Evolutionary conservation across 805 yeast genomes (phyloP).

Genomic region (Candida insectorum): DNA sequence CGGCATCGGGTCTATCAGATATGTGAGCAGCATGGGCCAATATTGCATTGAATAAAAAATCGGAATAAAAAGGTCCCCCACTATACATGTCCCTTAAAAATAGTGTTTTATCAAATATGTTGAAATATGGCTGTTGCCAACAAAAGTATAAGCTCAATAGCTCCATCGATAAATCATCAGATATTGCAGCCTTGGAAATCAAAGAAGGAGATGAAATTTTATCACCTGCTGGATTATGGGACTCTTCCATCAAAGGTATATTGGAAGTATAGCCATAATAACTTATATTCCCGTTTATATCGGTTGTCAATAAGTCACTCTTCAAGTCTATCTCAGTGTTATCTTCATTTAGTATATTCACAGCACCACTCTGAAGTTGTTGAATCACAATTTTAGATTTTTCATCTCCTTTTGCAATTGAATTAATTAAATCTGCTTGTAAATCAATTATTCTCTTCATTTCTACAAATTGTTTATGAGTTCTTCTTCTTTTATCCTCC

Average conservation of each 20-base stretch:
- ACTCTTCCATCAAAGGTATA: slow-evolving; percentile 3
- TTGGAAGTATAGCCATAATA: slow-evolving; percentile 12
- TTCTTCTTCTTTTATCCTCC: slow-evolving; percentile 4
- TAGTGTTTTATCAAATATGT: slow-evolving; percentile 7
- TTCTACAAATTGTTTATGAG: slow-evolving; percentile 3
- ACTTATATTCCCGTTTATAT: slow-evolving; percentile 9
- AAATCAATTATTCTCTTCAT: slow-evolving; percentile 2
- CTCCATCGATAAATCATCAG: slow-evolving; percentile 3
- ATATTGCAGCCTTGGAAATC: background rate
- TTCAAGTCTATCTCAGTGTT: background rate
- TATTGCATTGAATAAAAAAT: slow-evolving; percentile 9
- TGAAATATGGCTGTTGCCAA: slow-evolving; percentile 12
- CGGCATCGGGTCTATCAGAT: slow-evolving; percentile 2
- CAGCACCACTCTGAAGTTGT: slow-evolving; percentile 3
- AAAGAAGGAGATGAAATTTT: no score
- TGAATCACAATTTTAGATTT: slow-evolving; percentile 1
- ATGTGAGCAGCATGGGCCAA: slow-evolving; percentile 9
- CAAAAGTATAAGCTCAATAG: slow-evolving; percentile 9
- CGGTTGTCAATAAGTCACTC: slow-evolving; percentile 6
- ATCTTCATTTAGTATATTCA: slow-evolving; percentile 1
- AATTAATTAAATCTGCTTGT: slow-evolving; percentile 4
- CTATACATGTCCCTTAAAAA: slow-evolving; percentile 11
- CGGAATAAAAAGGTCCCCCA: slow-evolving; percentile 9
- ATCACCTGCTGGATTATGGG: background rate
- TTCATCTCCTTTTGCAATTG: slow-evolving; percentile 7